phyloP scores from a whole-genome alignment of 768 basidiomycete genomes.

The Myochromella boudieri region DNA sequence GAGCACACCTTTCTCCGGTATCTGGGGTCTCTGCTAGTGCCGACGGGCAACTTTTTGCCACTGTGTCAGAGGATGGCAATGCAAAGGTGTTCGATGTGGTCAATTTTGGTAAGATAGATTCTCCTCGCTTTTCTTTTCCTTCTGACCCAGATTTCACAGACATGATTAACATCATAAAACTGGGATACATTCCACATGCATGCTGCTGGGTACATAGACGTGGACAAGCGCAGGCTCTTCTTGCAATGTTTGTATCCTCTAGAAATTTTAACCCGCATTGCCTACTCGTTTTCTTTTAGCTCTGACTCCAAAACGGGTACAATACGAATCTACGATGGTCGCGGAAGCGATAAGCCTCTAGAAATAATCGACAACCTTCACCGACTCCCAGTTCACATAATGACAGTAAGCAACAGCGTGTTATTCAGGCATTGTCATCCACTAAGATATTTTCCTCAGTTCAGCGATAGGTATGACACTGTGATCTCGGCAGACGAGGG shows the following conservation, averaged over 20 bases:
- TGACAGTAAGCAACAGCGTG: conserved; percentile 60
- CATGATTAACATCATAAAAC: conserved; percentile 97
- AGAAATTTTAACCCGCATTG: neutral
- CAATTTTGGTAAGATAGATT: conserved; percentile 78
- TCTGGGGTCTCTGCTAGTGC: conserved; percentile 81
- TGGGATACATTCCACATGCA: conserved; percentile 81
- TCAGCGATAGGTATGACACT: conserved; percentile 85
- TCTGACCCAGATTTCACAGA: conserved; percentile 46
- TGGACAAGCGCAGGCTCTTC: conserved; percentile 82
- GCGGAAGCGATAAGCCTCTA: conserved; percentile 79
- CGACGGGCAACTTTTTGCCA: conserved; percentile 92
- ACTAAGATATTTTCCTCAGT: conserved; percentile 47
- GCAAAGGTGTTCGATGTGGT: conserved; percentile 97
- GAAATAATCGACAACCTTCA: conserved; percentile 79
- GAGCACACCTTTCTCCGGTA: conserved; percentile 84
- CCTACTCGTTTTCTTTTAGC: conserved; percentile 38
- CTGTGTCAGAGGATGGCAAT: conserved; percentile 86
- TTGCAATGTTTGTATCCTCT: conserved; percentile 70
- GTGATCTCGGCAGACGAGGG: conserved; percentile 94
- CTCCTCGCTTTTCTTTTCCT: neutral
- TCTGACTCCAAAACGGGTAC: conserved; percentile 74
- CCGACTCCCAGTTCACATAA: conserved; percentile 85
- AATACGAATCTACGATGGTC: conserved; percentile 90
- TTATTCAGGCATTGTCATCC: neutral
- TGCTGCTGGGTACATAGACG: conserved; percentile 95